Percentiles rank a stretch among this genome's conserved stretches.
Evolutionary conservation across 306 rosid genomes (phyloP).

Genomic region (Hylodesmum podocarpum): DNA sequence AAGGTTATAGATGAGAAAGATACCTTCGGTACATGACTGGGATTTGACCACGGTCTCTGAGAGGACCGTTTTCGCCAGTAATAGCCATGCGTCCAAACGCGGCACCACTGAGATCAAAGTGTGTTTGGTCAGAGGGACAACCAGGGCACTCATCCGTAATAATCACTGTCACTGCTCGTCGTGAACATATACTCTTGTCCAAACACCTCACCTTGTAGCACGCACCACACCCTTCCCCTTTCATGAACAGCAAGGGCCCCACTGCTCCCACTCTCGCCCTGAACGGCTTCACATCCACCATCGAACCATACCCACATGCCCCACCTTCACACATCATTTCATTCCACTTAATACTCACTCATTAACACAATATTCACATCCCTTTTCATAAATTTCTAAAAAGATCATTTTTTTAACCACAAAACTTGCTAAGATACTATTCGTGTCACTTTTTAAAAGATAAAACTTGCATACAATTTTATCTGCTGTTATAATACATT

Average conservation of each 20-base stretch:
- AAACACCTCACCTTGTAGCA: constrained; percentile 86
- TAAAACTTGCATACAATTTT: no score
- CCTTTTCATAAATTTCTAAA: background rate
- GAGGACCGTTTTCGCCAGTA: constrained; percentile 58
- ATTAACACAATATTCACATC: background rate
- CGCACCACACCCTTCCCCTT: constrained; percentile 89
- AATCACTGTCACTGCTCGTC: constrained; percentile 82
- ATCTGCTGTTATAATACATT: no score
- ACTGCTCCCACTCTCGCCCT: constrained; percentile 90
- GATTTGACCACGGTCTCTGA: constrained; percentile 78
- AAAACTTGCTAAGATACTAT: background rate
- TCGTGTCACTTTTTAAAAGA: no score
- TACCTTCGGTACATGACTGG: constrained; percentile 81
- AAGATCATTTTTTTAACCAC: background rate
- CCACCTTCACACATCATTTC: constrained; percentile 62
- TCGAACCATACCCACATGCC: constrained; percentile 87
- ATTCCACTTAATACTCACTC: background rate
- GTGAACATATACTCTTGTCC: constrained; percentile 67
- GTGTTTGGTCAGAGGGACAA: constrained; percentile 61
- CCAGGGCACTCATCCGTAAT: constrained; percentile 95
- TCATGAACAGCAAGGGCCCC: constrained; percentile 73
- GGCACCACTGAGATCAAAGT: constrained; percentile 91
- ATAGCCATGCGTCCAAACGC: constrained; percentile 92
- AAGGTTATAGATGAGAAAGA: background rate
- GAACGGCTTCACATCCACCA: constrained; percentile 88